Evolutionary conservation across 768 basidiomycete species (phyloP).

Genomic region (Termitomyces sp.): DNA sequence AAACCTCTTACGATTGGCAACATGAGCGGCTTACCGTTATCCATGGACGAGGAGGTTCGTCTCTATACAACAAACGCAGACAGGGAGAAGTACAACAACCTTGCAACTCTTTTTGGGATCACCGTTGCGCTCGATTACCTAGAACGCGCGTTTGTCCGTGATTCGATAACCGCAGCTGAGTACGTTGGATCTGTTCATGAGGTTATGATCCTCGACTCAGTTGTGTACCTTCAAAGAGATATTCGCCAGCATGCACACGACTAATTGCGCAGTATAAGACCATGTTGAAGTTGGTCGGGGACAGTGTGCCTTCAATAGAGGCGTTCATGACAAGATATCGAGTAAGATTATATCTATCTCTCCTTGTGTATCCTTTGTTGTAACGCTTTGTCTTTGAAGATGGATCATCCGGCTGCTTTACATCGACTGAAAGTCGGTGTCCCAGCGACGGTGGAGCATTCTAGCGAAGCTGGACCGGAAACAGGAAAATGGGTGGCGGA

Average conservation of each 20-base stretch:
- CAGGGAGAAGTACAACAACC: conserved; percentile 81
- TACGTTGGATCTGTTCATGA: conserved; percentile 38
- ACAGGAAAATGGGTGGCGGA: conserved; percentile 97
- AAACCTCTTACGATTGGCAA: neutral
- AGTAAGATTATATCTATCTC: conserved; percentile 38
- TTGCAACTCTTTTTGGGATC: conserved; percentile 90
- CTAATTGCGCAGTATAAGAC: conserved; percentile 97
- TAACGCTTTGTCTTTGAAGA: conserved; percentile 36
- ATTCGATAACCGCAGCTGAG: conserved; percentile 89
- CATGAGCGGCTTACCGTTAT: conserved; percentile 23
- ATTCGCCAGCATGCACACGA: conserved; percentile 92
- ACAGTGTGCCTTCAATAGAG: conserved; percentile 81
- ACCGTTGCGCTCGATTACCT: conserved; percentile 91
- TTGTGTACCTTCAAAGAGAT: conserved; percentile 62
- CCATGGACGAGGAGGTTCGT: conserved; percentile 89
- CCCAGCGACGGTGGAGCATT: conserved; percentile 95
- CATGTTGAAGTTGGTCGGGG: conserved; percentile 91
- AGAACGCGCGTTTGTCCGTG: conserved; percentile 92
- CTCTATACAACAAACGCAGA: conserved; percentile 86
- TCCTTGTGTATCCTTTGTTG: neutral
- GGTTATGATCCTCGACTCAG: conserved; percentile 20
- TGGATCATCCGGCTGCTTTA: conserved; percentile 91
- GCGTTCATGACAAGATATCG: conserved; percentile 88
- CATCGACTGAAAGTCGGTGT: conserved; percentile 91
- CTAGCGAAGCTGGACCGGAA: conserved; percentile 87